Base-by-base conservation (phyloP, 116 monocot genomes). In the Phalaenopsis hybrid region DNA sequence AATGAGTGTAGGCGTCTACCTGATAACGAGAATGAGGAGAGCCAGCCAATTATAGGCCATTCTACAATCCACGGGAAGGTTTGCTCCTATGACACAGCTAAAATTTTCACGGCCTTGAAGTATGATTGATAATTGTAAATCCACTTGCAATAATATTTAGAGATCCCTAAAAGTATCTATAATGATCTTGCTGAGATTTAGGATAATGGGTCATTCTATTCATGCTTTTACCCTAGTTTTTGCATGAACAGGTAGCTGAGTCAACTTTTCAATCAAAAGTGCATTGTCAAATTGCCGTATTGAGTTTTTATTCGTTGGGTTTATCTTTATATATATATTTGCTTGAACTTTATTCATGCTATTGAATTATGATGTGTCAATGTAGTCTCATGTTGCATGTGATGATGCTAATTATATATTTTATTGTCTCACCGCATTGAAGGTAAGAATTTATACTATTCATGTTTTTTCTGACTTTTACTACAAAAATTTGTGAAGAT, bases 21-120 rank as follows among this genome's bases (percentile, higher is more conserved):
- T 50, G 90, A 86, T 77, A 43, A 92, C 45, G 90, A 87, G 80
- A 92, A 81, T 50, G 94, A 94, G 75, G 85, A 77, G 3, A 84
- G 80, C 83, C 90, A 94, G 79, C 88, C 87, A 67, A 81, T 92
- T 9, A 88, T 94, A 57, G 94, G 92, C 44, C 85, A 87, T 82
- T 82, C 94, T 46, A 12, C 82, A 55, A 89, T 94, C 51, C 92
- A 94, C 86, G 94, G 92, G 31, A 79, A 82, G 84, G 94, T 94
- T 82, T 80, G 88, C 84, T n/a, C 28, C 33, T 48, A 48, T 50
- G 20, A n/a, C 44, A 75, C n/a, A 5, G 15, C 72, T 72, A 17
- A 67, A 28, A 72, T 15, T 72, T 72, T 72, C 37, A 43, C 41
- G 34, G 25, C 41, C 41, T 11, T 72, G 72, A 37, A 72, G 37